Base-by-base conservation (phyloP, 139 green algal genomes). In the Desmodesmus armatus region DNA sequence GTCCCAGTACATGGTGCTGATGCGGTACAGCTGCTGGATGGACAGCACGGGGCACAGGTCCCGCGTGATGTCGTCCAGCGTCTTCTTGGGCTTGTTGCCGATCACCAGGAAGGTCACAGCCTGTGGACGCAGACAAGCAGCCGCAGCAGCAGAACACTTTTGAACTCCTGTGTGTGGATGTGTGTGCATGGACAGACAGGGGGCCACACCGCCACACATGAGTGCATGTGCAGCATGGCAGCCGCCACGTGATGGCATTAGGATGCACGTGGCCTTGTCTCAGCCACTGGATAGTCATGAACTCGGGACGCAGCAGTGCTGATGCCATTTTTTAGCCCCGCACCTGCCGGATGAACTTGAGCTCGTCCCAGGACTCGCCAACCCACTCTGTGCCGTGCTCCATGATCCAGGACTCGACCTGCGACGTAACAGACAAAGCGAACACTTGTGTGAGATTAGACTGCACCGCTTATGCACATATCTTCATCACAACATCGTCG, bases 1-100 rank as follows among this genome's bases (percentile, higher is more conserved):
- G 75, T 98, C 95, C 95, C 95, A 98, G 96, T 99, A 99, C 98
- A 99, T 99, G 72, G 97, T 99, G 86, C 84, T 94, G 88, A 99
- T 99, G 86, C 98, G 95, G 95, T 99, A 99, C 69, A 99, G 93
- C 94, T 84, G 79, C 91, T 99, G 97, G 62, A 99, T 94, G 67
- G 83, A 93, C 47, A 99, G 94, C 51, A 95, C 90, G 1, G 95
- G 94, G 93, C 98, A 99, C 88, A 99, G 91, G 88, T 99, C 98
- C 65, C 90, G 87, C 9, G 94, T 98, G 90, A 99, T 99, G 90
- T 99, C 97, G 47, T 97, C 90, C 77, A 99, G 91, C 27, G 78
- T 95, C 93, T 99, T 99, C 85, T 98, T 98, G 58, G 94, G 93
- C 92, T 99, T 99, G 90, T 98, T 96, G 84, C 98, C 95, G 60